Base-by-base conservation (phyloP, 208 protist species). In the Acanthamoeba lenticulata region DNA sequence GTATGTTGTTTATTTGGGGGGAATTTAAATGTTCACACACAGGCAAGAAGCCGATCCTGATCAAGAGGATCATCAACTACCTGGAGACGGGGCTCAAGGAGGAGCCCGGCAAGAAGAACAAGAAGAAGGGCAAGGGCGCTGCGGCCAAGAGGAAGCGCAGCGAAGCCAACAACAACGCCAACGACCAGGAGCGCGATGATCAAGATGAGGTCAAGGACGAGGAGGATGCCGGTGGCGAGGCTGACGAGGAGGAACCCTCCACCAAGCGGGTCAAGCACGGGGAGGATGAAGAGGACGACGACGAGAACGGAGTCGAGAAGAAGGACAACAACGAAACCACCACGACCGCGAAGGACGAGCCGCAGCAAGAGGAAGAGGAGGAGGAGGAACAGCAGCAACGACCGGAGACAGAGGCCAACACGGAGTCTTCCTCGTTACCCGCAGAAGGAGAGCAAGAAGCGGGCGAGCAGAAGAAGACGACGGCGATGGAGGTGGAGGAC, bases 1-100 rank as follows among this genome's bases (percentile, higher is more conserved):
- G 11, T 60, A 21, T 60, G 52, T 60, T 11, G 52, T 27, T 11
- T 21, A 21, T 60, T 60, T 27, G 52, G 15, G 11, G 52, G 21
- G 52, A 60, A 21, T 27, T 60, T 27, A 27, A 21, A 60, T 67
- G 27, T 6, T 36, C 0, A 34, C n/a, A 29, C 17, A 44, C 77
- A 86, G 77, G 77, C 85, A 90, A 90, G 42, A 90, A 90, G 55
- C 85, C 85, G 21, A 72, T 90, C 69, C 47, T 90, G 55, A 90
- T 90, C 57, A 90, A 90, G 57, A 62, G 85, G 55, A 90, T 90
- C 34, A 62, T 90, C 32, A 34, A n/a, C 32, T 90, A 49, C 27
- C 40, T 90, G 52, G 85, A 90, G 40, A 90, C 85, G 2, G 85
- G 85, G 57, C 55, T 72, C 55, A 90, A 90, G 47, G 85, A 67